Percentiles rank a stretch among this genome's conserved stretches.
Conservation (phyloP, 2,329 filamentous ascomycete species). For the Ascochyta pisi region DNA sequence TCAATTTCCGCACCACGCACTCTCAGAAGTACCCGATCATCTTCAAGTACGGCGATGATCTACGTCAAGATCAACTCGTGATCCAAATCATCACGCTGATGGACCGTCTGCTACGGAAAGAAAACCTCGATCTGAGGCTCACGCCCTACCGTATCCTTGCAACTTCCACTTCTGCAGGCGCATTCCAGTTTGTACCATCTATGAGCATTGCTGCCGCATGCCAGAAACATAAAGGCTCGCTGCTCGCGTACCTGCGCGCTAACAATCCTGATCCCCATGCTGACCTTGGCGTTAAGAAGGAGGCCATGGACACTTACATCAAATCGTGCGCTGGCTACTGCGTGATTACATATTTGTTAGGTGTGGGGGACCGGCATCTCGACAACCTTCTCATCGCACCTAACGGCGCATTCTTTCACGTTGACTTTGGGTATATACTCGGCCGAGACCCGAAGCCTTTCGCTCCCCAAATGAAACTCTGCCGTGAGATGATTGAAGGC, state of each 20-base stretch:
- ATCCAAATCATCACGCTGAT: slow-evolving; percentile 98
- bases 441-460: slow-evolving; percentile 97
- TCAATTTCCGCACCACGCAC: slow-evolving; percentile 83
- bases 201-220: slow-evolving; percentile 83
- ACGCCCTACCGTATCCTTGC: slow-evolving; percentile 96
- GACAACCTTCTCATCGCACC: slow-evolving; percentile 93
- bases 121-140: slow-evolving; percentile 93
- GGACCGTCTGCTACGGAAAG: slow-evolving; percentile 93
- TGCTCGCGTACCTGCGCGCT: slow-evolving; percentile 82
- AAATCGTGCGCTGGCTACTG: slow-evolving; percentile 97
- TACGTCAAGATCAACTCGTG: slow-evolving; percentile 95
- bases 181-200: slow-evolving; percentile 91
- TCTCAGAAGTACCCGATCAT: slow-evolving; percentile 87
- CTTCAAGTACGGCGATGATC: slow-evolving; percentile 96
- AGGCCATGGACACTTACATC: slow-evolving; percentile 93
- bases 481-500: slow-evolving; percentile 97
- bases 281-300: slow-evolving; percentile 85
- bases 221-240: slow-evolving; percentile 78
- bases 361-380: slow-evolving; percentile 92
- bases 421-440: slow-evolving; percentile 97
- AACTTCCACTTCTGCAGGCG: slow-evolving; percentile 86
- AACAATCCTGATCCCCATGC: slow-evolving; percentile 88
- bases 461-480: slow-evolving; percentile 94
- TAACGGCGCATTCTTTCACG: slow-evolving; percentile 95
- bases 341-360: slow-evolving; percentile 96